phyloP scores from a whole-genome alignment of 2,329 filamentous ascomycete genomes.

The Mariannaea elegans region DNA sequence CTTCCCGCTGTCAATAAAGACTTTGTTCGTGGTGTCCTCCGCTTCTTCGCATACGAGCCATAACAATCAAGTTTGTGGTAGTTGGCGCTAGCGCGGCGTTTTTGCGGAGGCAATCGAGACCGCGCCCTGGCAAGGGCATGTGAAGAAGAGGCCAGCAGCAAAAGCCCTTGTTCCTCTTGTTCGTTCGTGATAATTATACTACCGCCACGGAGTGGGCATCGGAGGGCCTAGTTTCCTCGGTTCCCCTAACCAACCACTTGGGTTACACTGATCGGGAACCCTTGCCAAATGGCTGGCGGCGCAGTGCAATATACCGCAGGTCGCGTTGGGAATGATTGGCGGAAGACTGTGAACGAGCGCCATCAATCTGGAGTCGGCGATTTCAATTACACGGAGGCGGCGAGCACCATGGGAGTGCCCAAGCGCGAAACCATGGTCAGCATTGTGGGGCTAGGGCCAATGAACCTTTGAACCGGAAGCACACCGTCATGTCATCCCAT shows the following conservation, averaged over 20 bases:
- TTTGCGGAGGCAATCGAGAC: slow-evolving; percentile 16
- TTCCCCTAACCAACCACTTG: slow-evolving; percentile 33
- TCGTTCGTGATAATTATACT: slow-evolving; percentile 13
- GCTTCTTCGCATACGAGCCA: slow-evolving; percentile 3
- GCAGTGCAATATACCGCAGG: slow-evolving; percentile 37
- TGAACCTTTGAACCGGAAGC: slow-evolving; percentile 23
- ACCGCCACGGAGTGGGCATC: slow-evolving; percentile 23
- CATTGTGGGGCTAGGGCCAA: slow-evolving; percentile 26
- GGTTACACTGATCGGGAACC: slow-evolving; percentile 36
- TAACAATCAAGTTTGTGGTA: slow-evolving; percentile 1
- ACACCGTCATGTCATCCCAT: slow-evolving; percentile 33
- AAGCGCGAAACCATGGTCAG: slow-evolving; percentile 36
- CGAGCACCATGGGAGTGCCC: slow-evolving; percentile 25
- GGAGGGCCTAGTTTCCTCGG: slow-evolving; percentile 39
- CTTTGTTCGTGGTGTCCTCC: slow-evolving; percentile 2
- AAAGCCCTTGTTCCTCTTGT: slow-evolving; percentile 10
- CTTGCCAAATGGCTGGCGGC: slow-evolving; percentile 25
- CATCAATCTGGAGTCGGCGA: slow-evolving; percentile 26
- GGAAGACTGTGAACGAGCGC: slow-evolving; percentile 25
- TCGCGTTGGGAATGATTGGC: slow-evolving; percentile 31
- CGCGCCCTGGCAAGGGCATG: slow-evolving; percentile 8
- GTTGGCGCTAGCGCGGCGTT: slow-evolving; percentile 14
- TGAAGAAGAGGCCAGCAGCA: slow-evolving; percentile 5
- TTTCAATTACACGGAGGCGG: slow-evolving; percentile 30
- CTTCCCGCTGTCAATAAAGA: slow-evolving; percentile 3